These are phyloP conservation scores for Didymella pinodella DNA, from an alignment of 2,329 filamentous ascomycete genomes.

Conservation along the genomic window DNA sequence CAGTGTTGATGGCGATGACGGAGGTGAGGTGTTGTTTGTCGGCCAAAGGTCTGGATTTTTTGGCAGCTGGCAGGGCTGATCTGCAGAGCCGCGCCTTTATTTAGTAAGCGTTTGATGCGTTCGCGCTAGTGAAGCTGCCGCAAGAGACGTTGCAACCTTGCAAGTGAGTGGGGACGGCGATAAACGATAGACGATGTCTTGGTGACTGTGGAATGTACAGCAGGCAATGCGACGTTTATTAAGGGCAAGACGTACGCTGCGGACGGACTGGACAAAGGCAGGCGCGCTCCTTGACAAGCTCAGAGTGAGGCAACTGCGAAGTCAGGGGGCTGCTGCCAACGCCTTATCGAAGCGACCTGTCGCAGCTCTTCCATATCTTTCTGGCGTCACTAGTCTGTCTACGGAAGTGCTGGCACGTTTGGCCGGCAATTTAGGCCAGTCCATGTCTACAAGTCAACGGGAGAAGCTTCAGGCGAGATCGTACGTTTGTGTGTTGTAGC, in stretches of 20 bases:
- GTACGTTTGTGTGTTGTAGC: slow-evolving; percentile 2
- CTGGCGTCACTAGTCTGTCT: slow-evolving; percentile 6
- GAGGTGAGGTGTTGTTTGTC: slow-evolving; percentile 36
- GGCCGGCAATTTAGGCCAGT: not conserved
- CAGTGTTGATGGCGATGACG: slow-evolving; percentile 31
- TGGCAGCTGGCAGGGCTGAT: slow-evolving; percentile 40
- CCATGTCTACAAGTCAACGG: not conserved
- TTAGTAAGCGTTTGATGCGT: slow-evolving; percentile 40
- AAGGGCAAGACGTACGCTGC: slow-evolving; percentile 11
- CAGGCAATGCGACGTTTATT: slow-evolving; percentile 10
- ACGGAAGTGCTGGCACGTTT: not conserved
- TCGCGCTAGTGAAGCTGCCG: slow-evolving; percentile 35
- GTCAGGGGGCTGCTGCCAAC: slow-evolving; percentile 11
- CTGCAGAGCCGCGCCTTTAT: slow-evolving; percentile 41
- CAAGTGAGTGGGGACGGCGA: slow-evolving; percentile 32
- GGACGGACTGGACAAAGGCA: slow-evolving; percentile 21
- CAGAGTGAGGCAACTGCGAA: slow-evolving; percentile 19
- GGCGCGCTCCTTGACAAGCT: slow-evolving; percentile 13
- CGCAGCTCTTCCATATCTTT: slow-evolving; percentile 9
- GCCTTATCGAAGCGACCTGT: slow-evolving; percentile 13
- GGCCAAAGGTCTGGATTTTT: slow-evolving; percentile 38
- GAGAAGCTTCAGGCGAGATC: not conserved
- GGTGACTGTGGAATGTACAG: slow-evolving; percentile 5
- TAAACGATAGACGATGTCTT: slow-evolving; percentile 6
- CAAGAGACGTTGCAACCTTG: slow-evolving; percentile 28